phyloP scores from a whole-genome alignment of 2,329 filamentous ascomycete species.

The Clonostachys sp. region DNA sequence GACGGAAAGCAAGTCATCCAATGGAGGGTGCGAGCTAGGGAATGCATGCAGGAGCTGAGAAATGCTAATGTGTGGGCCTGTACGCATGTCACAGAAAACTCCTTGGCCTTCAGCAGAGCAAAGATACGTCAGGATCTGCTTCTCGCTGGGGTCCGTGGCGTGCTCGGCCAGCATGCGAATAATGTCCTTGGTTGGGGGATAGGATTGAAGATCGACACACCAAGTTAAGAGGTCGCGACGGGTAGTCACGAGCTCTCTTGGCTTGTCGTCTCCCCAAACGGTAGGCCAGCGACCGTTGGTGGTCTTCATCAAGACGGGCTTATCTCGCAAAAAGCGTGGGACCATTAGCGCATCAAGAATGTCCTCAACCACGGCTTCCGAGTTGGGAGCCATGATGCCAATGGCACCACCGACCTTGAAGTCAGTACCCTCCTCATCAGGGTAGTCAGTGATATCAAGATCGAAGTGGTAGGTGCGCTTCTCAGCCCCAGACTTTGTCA shows the following conservation, averaged over 20 bases:
- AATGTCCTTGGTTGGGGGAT: constrained; percentile 83
- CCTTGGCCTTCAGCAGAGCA: constrained; percentile 88
- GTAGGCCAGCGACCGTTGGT: constrained; percentile 87
- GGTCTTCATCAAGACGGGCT: constrained; percentile 75
- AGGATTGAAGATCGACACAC: constrained; percentile 92
- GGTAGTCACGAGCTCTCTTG: constrained; percentile 84
- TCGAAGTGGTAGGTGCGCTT: constrained; percentile 98
- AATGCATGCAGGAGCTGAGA: constrained; percentile 87
- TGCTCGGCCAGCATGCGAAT: constrained; percentile 84
- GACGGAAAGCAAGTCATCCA: constrained; percentile 75
- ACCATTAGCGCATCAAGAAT: constrained; percentile 78
- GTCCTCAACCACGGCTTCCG: constrained; percentile 70
- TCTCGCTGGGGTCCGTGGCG: constrained; percentile 74
- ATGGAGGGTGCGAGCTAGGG: constrained; percentile 82
- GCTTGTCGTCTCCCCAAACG: constrained; percentile 89
- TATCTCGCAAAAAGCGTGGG: constrained; percentile 78
- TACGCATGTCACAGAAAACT: constrained; percentile 90
- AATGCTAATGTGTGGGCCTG: constrained; percentile 79
- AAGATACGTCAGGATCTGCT: constrained; percentile 82
- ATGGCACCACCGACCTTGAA: constrained; percentile 97
- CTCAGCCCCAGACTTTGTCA: constrained; percentile 84
- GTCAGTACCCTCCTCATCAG: constrained; percentile 76
- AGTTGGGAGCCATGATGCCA: constrained; percentile 87
- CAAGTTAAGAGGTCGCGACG: constrained; percentile 89
- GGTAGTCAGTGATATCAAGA: constrained; percentile 92